Evolutionary conservation across 2,329 filamentous ascomycete species (phyloP).

Genomic region (Penicillium sp.): DNA sequence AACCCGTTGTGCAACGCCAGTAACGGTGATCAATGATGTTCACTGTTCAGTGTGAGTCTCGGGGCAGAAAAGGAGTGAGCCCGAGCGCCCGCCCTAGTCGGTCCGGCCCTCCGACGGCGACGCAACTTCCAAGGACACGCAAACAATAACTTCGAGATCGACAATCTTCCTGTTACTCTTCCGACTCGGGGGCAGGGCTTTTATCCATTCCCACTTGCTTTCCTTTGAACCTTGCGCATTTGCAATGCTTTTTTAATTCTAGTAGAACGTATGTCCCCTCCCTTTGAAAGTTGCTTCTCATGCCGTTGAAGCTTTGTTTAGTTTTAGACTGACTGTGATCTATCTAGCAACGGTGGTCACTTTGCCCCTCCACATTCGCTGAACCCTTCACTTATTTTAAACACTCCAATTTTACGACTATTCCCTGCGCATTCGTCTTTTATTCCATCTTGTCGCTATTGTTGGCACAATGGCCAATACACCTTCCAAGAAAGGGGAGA

Average conservation of each 20-base stretch:
- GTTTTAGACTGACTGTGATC: not conserved
- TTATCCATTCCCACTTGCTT: not conserved
- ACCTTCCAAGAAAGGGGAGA: constrained; percentile 38
- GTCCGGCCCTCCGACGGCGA: not conserved
- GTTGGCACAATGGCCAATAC: constrained; percentile 24
- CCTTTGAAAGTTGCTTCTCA: not conserved
- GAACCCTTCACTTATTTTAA: not conserved
- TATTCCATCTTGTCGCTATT: constrained; percentile 7
- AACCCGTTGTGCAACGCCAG: too few species aligned
- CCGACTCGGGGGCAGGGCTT: not conserved
- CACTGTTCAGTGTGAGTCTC: not conserved
- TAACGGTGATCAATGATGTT: too few species aligned
- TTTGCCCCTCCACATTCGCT: constrained; percentile 15
- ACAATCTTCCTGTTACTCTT: not conserved
- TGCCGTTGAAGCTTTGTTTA: not conserved
- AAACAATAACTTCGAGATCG: not conserved
- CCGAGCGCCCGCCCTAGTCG: too few species aligned
- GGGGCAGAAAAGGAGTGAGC: not conserved
- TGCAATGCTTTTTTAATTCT: constrained; percentile 9
- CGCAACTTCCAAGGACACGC: constrained; percentile 5
- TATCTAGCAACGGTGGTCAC: constrained; percentile 13
- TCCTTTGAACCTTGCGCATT: not conserved
- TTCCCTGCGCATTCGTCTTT: constrained; percentile 1
- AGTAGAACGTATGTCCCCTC: not conserved
- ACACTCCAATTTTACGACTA: not conserved